Conservation (phyloP, 1,284 basidiomycete species). For the Ceratobasidium sp. region DNA sequence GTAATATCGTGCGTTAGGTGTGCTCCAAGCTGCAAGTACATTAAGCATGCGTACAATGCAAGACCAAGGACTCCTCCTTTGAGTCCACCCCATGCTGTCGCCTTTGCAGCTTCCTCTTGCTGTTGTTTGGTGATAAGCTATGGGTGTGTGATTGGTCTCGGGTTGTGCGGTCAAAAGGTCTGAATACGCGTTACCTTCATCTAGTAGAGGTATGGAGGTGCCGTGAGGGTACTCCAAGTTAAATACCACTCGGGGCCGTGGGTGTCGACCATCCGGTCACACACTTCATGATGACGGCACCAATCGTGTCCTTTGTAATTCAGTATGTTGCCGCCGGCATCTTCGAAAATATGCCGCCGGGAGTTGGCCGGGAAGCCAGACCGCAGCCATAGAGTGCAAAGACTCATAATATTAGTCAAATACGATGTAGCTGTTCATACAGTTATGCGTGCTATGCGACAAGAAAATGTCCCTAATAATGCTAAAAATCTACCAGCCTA, state of each 20-base stretch:
- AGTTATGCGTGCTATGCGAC: background rate
- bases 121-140: slow-evolving; percentile 60
- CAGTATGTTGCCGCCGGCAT: slow-evolving; percentile 26
- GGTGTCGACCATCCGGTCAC: background rate
- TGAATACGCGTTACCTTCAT: slow-evolving; percentile 23
- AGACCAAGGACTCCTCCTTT: slow-evolving; percentile 29
- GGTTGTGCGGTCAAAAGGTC: background rate
- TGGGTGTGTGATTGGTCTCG: slow-evolving; percentile 44
- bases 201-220: background rate
- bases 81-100: slow-evolving; percentile 24
- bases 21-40: background rate
- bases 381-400: background rate
- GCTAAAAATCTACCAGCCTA: background rate
- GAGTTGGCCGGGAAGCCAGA: slow-evolving; percentile 26
- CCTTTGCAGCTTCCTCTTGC: slow-evolving; percentile 52
- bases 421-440: background rate
- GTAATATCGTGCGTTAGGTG: background rate
- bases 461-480: slow-evolving; percentile 3
- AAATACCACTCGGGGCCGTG: background rate
- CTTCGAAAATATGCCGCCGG: background rate
- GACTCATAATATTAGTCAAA: background rate
- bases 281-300: slow-evolving; percentile 29
- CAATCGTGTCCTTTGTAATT: slow-evolving; percentile 3
- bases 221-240: background rate
- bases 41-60: slow-evolving; percentile 4